These are phyloP conservation scores for Hibiscus syriacus DNA, from an alignment of 345 rosid genomes.

Conservation along the genomic window DNA sequence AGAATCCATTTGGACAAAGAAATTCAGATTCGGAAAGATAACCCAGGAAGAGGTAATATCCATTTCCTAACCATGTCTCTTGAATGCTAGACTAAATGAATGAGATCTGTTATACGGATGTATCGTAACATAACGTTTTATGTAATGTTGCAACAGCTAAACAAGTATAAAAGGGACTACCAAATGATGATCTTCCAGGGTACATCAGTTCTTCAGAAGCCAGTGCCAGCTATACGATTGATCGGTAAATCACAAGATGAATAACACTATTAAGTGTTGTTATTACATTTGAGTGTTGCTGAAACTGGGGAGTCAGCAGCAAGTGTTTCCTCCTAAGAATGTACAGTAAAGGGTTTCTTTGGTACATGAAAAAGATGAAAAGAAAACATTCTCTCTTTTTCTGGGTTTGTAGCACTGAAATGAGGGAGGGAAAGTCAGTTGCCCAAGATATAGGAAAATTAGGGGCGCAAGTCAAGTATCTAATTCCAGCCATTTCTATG, in stretches of 20 bases:
- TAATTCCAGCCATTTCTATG: not conserved
- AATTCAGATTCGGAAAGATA: no score
- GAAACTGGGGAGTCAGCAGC: not conserved
- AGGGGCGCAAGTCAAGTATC: no score
- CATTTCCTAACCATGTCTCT: not conserved
- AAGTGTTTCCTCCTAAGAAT: slow-evolving; percentile 11
- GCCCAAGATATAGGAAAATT: no score
- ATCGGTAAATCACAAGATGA: slow-evolving; percentile 14
- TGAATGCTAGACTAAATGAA: no score
- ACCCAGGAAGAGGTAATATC: slow-evolving; percentile 57
- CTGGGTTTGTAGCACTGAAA: not conserved
- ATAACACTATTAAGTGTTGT: not conserved
- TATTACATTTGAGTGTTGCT: not conserved
- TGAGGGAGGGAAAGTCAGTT: no score
- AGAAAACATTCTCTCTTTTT: not conserved
- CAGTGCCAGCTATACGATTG: slow-evolving; percentile 38
- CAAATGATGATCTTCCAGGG: slow-evolving; percentile 74
- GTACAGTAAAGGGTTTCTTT: not conserved
- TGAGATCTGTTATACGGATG: not conserved
- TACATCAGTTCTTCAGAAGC: no score
- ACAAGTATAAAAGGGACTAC: slow-evolving; percentile 41
- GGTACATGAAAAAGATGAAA: slow-evolving; percentile 15
- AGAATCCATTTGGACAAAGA: no score
- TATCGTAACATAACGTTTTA: not conserved
- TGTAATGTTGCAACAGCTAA: slow-evolving; percentile 23